A percentile compares a stretch with the other conserved stretches of the same genome.
Evolutionary conservation across 805 yeast genomes (phyloP).

Genomic region (Crinitomyces ghanaensis): DNA sequence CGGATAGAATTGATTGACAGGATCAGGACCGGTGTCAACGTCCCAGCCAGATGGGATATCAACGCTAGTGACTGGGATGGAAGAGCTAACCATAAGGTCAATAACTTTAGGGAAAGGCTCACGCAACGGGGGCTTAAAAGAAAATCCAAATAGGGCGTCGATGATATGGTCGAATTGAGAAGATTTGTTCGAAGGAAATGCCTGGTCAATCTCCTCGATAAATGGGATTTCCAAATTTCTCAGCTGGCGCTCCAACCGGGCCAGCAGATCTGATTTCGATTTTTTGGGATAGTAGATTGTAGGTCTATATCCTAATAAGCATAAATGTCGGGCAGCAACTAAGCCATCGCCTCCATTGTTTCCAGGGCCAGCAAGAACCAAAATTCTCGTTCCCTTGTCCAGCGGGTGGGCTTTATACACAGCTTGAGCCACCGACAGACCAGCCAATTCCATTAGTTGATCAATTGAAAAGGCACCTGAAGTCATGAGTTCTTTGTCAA

Average conservation of each 20-base stretch:
- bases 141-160: constrained; percentile 88
- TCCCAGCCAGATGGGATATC: constrained; percentile 98
- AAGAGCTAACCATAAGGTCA: constrained; percentile 28
- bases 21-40: constrained; percentile 72
- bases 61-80: constrained; percentile 59
- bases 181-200: constrained; percentile 30
- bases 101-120: constrained; percentile 54
- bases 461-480: constrained; percentile 70
- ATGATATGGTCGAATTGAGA: too few relatives aligned
- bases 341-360: constrained; percentile 96
- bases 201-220: constrained; percentile 30
- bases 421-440: constrained; percentile 86
- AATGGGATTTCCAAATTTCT: constrained; percentile 50
- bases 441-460: constrained; percentile 94
- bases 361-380: constrained; percentile 88
- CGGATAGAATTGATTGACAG: constrained; percentile 41
- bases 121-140: constrained; percentile 81
- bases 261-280: constrained; percentile 45
- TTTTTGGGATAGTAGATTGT: constrained; percentile 69
- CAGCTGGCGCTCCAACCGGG: constrained; percentile 55
- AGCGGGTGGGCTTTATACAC: constrained; percentile 60
- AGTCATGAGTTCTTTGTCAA: constrained; percentile 84
- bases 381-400: constrained; percentile 31
- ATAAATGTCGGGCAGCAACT: constrained; percentile 87
- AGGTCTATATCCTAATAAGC: constrained; percentile 69